Evolutionary conservation across 2,329 filamentous ascomycete species (phyloP).

Genomic region (Fusarium temperatum): DNA sequence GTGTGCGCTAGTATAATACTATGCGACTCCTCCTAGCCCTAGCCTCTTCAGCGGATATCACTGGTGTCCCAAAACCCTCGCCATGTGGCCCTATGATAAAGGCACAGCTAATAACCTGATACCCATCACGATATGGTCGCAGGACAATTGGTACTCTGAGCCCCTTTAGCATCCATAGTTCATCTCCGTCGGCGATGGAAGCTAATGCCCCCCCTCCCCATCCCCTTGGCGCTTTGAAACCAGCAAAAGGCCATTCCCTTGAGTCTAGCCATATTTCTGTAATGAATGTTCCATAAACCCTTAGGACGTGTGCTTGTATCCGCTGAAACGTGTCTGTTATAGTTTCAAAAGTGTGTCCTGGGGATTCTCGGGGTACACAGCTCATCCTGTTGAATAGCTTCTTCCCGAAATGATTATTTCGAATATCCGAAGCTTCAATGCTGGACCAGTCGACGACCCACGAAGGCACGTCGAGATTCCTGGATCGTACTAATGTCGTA

Average conservation of each 20-base stretch:
- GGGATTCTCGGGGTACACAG: rapidly evolving
- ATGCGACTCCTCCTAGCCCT: neutral
- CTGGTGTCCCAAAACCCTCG: no score
- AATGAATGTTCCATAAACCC: neutral
- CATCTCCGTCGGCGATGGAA: rapidly evolving
- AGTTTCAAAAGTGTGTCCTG: rapidly evolving
- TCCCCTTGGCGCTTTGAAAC: no score
- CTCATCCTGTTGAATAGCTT: no score
- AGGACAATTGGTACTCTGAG: rapidly evolving
- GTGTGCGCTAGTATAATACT: neutral
- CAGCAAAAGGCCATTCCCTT: no score
- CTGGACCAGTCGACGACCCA: neutral
- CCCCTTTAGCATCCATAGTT: neutral
- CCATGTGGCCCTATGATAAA: neutral
- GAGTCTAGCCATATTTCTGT: no score
- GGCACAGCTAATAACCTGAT: neutral
- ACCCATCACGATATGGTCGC: neutral
- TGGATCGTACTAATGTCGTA: rapidly evolving
- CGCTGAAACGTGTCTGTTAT: rapidly evolving
- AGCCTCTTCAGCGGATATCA: rapidly evolving
- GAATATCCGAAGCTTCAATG: rapidly evolving
- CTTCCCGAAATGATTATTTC: no score
- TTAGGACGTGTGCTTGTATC: rapidly evolving
- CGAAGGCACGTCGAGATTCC: neutral
- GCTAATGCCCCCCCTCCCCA: no score